phyloP scores from a whole-genome alignment of 148 eudicot species.

The Cornus kousa region DNA sequence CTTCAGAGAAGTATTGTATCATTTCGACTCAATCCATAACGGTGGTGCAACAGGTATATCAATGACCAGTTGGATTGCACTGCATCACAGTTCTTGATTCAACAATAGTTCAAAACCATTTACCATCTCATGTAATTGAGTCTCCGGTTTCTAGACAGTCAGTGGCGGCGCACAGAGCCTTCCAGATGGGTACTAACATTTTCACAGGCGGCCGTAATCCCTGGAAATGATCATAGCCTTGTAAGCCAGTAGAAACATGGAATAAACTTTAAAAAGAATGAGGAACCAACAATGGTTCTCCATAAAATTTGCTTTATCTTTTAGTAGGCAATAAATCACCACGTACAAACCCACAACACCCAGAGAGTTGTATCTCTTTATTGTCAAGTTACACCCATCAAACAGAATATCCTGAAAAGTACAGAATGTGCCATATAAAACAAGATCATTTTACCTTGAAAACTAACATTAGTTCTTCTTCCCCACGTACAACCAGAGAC shows the following conservation, averaged over 20 bases:
- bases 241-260: neutral
- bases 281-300: neutral
- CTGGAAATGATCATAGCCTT: constrained; percentile 28
- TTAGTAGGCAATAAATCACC: neutral
- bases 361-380: neutral
- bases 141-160: constrained; percentile 22
- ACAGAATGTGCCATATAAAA: neutral
- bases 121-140: constrained; percentile 7
- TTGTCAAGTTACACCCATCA: neutral
- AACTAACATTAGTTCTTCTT: constrained; percentile 66
- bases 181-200: constrained; percentile 75
- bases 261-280: neutral
- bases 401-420: neutral
- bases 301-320: neutral
- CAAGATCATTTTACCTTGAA: constrained; percentile 57
- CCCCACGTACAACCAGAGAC: constrained; percentile 68
- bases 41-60: too few species aligned
- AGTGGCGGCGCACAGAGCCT: constrained; percentile 57
- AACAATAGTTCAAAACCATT: neutral
- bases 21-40: too few species aligned
- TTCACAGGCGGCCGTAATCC: constrained; percentile 66
- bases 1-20: too few species aligned
- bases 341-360: neutral
- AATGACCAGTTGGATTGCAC: neutral
- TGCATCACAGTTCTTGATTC: neutral